These are phyloP conservation scores for Orbilia ellipsospora DNA, from an alignment of 2,329 filamentous ascomycete species.

Conservation along the genomic window DNA sequence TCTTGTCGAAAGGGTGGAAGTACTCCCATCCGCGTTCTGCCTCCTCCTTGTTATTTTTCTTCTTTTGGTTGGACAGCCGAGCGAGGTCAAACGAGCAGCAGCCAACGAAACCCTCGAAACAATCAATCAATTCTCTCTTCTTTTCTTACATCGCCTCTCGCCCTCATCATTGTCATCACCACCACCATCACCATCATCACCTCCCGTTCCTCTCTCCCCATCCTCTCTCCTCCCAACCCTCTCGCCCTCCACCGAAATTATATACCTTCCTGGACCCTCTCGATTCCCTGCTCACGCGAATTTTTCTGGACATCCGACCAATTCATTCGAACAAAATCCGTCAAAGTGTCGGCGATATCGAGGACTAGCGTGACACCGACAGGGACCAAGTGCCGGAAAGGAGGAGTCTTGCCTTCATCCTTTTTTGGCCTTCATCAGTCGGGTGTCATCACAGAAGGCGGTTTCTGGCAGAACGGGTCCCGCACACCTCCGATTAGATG, in stretches of 20 bases:
- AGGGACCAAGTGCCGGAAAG: slow-evolving; percentile 33
- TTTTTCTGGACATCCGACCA: neutral
- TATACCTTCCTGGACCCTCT: slow-evolving; percentile 10
- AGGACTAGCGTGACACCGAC: slow-evolving; percentile 33
- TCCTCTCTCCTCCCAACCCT: slow-evolving; percentile 16
- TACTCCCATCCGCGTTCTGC: slow-evolving; percentile 8
- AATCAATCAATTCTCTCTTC: slow-evolving; percentile 44
- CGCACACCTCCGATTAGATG: slow-evolving; percentile 52
- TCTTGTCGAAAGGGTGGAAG: slow-evolving; percentile 24
- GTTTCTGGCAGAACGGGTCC: slow-evolving; percentile 32
- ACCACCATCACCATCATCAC: slow-evolving; percentile 27
- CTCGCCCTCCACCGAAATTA: slow-evolving; percentile 36
- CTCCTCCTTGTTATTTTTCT: slow-evolving; percentile 5
- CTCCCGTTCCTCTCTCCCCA: slow-evolving; percentile 27
- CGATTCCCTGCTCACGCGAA: slow-evolving; percentile 2
- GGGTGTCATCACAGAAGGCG: slow-evolving; percentile 12
- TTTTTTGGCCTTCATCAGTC: slow-evolving; percentile 11
- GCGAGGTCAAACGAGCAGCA: slow-evolving; percentile 49
- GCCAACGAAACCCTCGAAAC: slow-evolving; percentile 39
- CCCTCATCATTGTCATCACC: too few relatives aligned
- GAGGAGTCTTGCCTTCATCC: slow-evolving; percentile 35
- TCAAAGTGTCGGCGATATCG: slow-evolving; percentile 56
- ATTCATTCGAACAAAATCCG: slow-evolving; percentile 12
- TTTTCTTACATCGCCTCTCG: slow-evolving; percentile 12
- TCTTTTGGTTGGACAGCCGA: slow-evolving; percentile 21